Evolutionary conservation across 441 rosid genomes (phyloP).

Genomic region (Monsonia emarginata): DNA sequence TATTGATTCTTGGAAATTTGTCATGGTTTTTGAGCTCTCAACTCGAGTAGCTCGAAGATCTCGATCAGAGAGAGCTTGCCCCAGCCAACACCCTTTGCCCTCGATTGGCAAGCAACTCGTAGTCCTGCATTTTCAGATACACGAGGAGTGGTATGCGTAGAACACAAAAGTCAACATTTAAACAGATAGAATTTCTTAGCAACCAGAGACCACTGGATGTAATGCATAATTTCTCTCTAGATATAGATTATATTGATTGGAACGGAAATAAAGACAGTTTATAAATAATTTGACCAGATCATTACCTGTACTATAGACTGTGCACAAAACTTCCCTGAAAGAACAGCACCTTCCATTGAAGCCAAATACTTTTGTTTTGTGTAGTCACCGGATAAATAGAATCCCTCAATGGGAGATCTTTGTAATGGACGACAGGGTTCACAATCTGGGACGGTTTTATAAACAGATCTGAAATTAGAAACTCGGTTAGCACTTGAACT

Average conservation of each 20-base stretch:
- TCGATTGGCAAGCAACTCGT: conserved; percentile 34
- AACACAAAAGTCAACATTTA: not conserved
- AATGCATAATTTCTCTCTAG: not conserved
- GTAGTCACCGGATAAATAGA: conserved; percentile 84
- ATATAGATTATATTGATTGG: not conserved
- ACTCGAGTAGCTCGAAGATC: not conserved
- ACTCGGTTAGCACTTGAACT: conserved; percentile 7
- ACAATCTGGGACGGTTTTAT: conserved; percentile 70
- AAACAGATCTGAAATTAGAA: conserved; percentile 59
- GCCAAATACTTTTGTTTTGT: conserved; percentile 93
- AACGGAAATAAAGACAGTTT: not conserved
- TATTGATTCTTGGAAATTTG: not conserved
- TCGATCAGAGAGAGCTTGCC: conserved; percentile 28
- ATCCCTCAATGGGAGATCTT: conserved; percentile 76
- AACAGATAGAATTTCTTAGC: not conserved
- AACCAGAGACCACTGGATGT: not conserved
- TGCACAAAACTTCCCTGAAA: conserved; percentile 82
- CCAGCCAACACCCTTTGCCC: conserved; percentile 35
- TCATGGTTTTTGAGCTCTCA: not conserved
- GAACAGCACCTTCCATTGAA: conserved; percentile 97
- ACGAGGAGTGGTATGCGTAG: too few species aligned
- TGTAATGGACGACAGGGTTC: conserved; percentile 89
- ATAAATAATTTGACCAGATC: not conserved
- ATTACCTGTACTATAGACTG: conserved; percentile 71
- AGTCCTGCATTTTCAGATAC: conserved; percentile 43